Percentiles rank a stretch among this genome's conserved stretches.
phyloP scores from a whole-genome alignment of 768 basidiomycete genomes.

The Pisolithus tinctorius region DNA sequence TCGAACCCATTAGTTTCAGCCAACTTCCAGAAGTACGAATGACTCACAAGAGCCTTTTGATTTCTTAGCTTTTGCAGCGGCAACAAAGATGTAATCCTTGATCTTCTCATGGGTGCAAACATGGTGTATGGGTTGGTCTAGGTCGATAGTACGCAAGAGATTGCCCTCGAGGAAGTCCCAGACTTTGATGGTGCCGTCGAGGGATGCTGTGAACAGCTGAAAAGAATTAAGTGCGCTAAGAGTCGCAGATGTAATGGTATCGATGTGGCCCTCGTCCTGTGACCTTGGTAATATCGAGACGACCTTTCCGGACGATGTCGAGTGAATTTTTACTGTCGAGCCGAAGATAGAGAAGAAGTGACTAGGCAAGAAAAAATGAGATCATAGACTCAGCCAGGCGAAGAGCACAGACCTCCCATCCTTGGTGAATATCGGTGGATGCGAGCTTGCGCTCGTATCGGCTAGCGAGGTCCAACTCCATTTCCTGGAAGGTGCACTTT shows the following conservation, averaged over 20 bases:
- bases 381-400: slow-evolving; percentile 1
- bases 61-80: slow-evolving; percentile 47
- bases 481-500: slow-evolving; percentile 10
- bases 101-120: slow-evolving; percentile 66
- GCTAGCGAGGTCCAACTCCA: slow-evolving; percentile 67
- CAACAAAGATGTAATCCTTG: slow-evolving; percentile 65
- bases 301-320: slow-evolving; percentile 68
- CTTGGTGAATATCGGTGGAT: slow-evolving; percentile 75
- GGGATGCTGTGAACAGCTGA: slow-evolving; percentile 81
- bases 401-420: slow-evolving; percentile 66
- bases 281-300: slow-evolving; percentile 74
- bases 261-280: slow-evolving; percentile 33
- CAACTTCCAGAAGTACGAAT: neutral
- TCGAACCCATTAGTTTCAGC: neutral
- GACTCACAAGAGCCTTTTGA: slow-evolving; percentile 22
- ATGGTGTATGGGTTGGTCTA: slow-evolving; percentile 63
- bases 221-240: slow-evolving; percentile 83
- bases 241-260: slow-evolving; percentile 63
- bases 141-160: slow-evolving; percentile 65
- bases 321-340: slow-evolving; percentile 79
- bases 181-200: slow-evolving; percentile 77
- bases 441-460: slow-evolving; percentile 55
- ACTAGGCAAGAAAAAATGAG: slow-evolving; percentile 32
- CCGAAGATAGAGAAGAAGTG: slow-evolving; percentile 88
- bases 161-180: slow-evolving; percentile 93